These are phyloP conservation scores for Asterophora lycoperdoides DNA, from an alignment of 768 basidiomycete genomes.

Conservation along the genomic window DNA sequence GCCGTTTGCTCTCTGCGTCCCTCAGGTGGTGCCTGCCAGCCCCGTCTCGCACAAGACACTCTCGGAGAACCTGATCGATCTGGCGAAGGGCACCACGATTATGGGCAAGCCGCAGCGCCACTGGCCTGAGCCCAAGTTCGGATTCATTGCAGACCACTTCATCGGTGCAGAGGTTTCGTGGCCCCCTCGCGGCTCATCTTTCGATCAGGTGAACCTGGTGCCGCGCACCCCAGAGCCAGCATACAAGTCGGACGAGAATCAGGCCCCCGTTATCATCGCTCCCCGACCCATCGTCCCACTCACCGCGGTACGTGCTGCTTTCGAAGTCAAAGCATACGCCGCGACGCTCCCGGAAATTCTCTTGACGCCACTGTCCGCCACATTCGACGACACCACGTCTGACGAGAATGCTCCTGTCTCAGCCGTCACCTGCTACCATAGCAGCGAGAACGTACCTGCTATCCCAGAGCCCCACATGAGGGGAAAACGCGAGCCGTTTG, in stretches of 20 bases:
- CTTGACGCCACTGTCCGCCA: conserved; percentile 1
- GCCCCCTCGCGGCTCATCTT: neutral
- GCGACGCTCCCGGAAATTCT: neutral
- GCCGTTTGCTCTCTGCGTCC: neutral
- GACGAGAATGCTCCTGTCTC: conserved; percentile 3
- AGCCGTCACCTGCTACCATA: neutral
- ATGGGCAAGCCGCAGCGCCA: neutral
- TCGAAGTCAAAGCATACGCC: conserved; percentile 6
- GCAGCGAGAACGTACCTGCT: neutral
- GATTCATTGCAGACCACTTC: neutral
- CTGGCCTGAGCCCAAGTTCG: neutral
- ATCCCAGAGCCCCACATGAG: conserved; percentile 2
- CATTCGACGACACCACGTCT: neutral
- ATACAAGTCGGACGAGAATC: neutral
- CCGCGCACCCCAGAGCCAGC: neutral
- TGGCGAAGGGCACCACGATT: neutral
- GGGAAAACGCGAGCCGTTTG: neutral
- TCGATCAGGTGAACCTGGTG: neutral
- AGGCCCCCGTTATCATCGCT: neutral
- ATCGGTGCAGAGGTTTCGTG: neutral
- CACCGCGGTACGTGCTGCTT: neutral
- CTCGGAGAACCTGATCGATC: neutral
- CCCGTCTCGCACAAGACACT: neutral
- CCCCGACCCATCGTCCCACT: neutral
- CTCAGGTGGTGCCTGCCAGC: neutral